Conservation (phyloP, 768 basidiomycete genomes). For the Boletus sensibilis region DNA sequence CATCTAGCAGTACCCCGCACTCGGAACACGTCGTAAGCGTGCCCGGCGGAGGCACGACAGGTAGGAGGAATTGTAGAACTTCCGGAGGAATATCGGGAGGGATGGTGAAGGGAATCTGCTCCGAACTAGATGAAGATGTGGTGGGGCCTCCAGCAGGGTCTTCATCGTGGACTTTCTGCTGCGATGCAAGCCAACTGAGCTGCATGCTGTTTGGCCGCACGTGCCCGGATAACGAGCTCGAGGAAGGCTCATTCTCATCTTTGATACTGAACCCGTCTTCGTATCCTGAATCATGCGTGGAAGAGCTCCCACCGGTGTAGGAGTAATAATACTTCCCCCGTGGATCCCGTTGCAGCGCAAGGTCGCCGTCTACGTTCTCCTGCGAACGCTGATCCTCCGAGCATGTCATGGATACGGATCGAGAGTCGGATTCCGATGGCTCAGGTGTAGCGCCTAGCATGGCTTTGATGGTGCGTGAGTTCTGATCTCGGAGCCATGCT, state of each 20-base stretch:
- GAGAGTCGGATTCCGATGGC: constrained; percentile 55
- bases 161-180: constrained; percentile 39
- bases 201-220: constrained; percentile 67
- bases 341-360: constrained; percentile 64
- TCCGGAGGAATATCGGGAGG: constrained; percentile 47
- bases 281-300: constrained; percentile 52
- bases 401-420: constrained; percentile 38
- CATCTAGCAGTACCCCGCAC: constrained; percentile 71
- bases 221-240: constrained; percentile 31
- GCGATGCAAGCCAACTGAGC: constrained; percentile 60
- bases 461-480: constrained; percentile 57
- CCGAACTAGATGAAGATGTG: constrained; percentile 14
- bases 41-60: constrained; percentile 51
- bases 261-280: constrained; percentile 47
- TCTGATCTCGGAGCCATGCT: constrained; percentile 84
- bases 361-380: constrained; percentile 52
- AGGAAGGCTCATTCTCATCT: constrained; percentile 30
- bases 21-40: constrained; percentile 79
- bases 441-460: constrained; percentile 58
- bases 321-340: constrained; percentile 77
- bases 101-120: constrained; percentile 19
- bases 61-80: constrained; percentile 50
- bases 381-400: constrained; percentile 35
- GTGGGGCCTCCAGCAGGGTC: constrained; percentile 11
- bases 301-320: constrained; percentile 53